Base-by-base conservation (phyloP, 75 land plant species). In the Pseudotsuga menziesii region DNA sequence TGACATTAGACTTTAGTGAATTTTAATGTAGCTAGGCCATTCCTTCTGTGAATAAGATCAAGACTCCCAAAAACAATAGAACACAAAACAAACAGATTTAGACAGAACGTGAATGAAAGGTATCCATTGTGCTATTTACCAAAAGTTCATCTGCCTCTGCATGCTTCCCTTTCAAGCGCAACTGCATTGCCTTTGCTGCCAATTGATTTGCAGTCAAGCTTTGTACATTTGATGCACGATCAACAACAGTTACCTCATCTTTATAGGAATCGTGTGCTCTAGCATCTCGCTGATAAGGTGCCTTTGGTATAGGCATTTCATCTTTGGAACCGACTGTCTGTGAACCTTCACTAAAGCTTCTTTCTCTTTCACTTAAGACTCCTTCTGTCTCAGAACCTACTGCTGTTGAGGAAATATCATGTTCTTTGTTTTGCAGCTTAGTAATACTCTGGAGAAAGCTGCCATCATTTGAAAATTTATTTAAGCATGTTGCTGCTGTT, bases 151-250 rank as follows among this genome's bases (percentile, higher is more conserved):
- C 93, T 66, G 98, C 99, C 83, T 96, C 99, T 78, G 89, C 85
- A 81, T 84, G 85, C 71, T 92, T 94, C 76, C 97, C 99, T 70
- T 85, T 87, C 86, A 94, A 76, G 16, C 91, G 88, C 72, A 96
- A 87, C 77, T 88, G 97, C 81, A 96, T 64, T 56, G 84, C 93
- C 76, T 92, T 96, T 16, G 99, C 99, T 22, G 93, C 99, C 70
- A 96, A 75, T 77, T 96, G 94, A 82, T 96, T 96, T 64, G 87
- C 80, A 80, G 84, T 91, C 82, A 96, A 52, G n/a, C 76, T 78
- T 32, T 74, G 75, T 59, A 56, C 78, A 29, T 13, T 58, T 36
- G 27, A 5, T 15, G 19, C 23, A 76, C 13, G 5, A 12, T 32
- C 73, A 29, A 80, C 73, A 72, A 36, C 39, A 35, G 36, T n/a